Evolutionary conservation across 2,329 filamentous ascomycete species (phyloP).

Genomic region (Xylariaceae sp.): DNA sequence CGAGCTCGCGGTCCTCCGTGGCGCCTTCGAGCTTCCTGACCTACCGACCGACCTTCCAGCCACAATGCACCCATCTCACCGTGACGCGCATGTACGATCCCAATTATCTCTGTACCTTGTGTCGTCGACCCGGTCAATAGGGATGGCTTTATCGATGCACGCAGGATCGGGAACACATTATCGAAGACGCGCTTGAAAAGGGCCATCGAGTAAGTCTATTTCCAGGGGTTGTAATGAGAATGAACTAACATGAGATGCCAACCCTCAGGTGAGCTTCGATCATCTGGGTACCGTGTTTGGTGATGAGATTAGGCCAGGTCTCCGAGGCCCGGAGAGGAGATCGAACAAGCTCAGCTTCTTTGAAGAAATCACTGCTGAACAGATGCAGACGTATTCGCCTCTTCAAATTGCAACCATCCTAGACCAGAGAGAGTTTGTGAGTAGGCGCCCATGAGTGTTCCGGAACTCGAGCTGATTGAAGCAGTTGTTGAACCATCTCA

Average conservation of each 20-base stretch:
- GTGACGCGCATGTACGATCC: slow-evolving; percentile 70
- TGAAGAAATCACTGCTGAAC: slow-evolving; percentile 50
- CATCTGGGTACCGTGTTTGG: slow-evolving; percentile 47
- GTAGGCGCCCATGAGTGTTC: slow-evolving; percentile 21
- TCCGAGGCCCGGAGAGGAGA: slow-evolving; percentile 50
- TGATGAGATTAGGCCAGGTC: slow-evolving; percentile 42
- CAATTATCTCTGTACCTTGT: slow-evolving; percentile 62
- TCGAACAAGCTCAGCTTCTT: slow-evolving; percentile 54
- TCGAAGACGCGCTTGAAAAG: slow-evolving; percentile 46
- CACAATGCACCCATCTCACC: slow-evolving; percentile 71
- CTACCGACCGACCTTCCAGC: slow-evolving; percentile 27
- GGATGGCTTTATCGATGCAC: slow-evolving; percentile 78
- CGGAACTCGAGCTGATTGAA: slow-evolving; percentile 3
- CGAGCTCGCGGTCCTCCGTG: too few species aligned
- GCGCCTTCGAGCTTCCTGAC: slow-evolving; percentile 18
- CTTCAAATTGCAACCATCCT: slow-evolving; percentile 56
- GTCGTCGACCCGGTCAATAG: slow-evolving; percentile 60
- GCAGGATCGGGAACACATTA: slow-evolving; percentile 46
- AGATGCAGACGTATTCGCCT: slow-evolving; percentile 54
- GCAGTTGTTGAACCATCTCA: slow-evolving; percentile 45
- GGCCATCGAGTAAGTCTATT: slow-evolving; percentile 35
- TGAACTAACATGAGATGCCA: background rate
- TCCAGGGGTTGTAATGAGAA: background rate
- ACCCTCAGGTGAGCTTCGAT: slow-evolving; percentile 34
- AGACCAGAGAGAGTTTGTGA: slow-evolving; percentile 58